These are phyloP conservation scores for Colletotrichum gloeosporioides DNA, from an alignment of 2,329 filamentous ascomycete species.

Conservation along the genomic window DNA sequence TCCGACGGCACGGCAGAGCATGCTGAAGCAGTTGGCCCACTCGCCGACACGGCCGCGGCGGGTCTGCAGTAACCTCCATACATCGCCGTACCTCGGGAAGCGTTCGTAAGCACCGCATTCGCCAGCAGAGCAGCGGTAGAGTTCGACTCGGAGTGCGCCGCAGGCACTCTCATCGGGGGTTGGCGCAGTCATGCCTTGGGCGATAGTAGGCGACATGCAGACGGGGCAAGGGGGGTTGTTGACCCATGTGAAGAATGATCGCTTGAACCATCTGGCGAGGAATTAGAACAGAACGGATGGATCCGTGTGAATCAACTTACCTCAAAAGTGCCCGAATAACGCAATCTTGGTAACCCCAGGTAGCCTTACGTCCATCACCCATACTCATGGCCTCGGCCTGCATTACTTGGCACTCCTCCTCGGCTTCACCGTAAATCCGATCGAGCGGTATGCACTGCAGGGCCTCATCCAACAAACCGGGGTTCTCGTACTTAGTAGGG, in stretches of 20 bases:
- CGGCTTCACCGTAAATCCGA: conserved; percentile 89
- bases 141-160: conserved; percentile 85
- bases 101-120: conserved; percentile 82
- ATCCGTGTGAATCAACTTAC: conserved; percentile 33
- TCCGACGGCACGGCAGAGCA: conserved; percentile 93
- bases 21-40: conserved; percentile 98
- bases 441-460: conserved; percentile 86
- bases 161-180: conserved; percentile 88
- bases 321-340: conserved; percentile 86
- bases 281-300: neutral
- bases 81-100: conserved; percentile 93
- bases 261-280: conserved; percentile 83
- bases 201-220: conserved; percentile 83
- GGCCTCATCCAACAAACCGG: conserved; percentile 90
- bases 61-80: conserved; percentile 90
- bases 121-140: conserved; percentile 83
- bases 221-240: conserved; percentile 89
- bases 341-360: conserved; percentile 98
- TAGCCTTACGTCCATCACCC: conserved; percentile 77
- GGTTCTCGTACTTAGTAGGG: conserved; percentile 95
- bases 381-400: conserved; percentile 88
- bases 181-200: conserved; percentile 82
- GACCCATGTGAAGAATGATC: conserved; percentile 94
- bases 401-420: conserved; percentile 89
- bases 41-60: conserved; percentile 87